phyloP scores from a whole-genome alignment of 1,284 basidiomycete genomes.

The Rhodotorula sp. region DNA sequence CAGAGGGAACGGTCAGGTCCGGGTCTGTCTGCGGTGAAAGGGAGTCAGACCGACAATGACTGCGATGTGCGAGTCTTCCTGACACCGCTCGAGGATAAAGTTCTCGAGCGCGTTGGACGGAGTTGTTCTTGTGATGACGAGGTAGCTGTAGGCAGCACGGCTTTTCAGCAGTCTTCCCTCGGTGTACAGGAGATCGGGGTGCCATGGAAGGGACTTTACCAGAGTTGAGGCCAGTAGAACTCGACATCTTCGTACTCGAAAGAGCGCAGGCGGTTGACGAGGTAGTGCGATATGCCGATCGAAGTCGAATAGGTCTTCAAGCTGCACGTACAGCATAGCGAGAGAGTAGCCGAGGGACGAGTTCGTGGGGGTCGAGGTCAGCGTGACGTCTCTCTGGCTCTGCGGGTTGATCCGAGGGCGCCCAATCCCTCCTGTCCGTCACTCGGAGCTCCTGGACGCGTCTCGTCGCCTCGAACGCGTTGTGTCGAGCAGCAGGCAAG shows the following conservation, averaged over 20 bases:
- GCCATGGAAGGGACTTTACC: slow-evolving; percentile 56
- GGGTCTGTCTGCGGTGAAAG: not conserved
- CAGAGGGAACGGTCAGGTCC: not conserved
- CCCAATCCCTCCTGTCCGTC: not conserved
- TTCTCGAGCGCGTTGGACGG: slow-evolving; percentile 85
- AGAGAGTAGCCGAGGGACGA: not conserved
- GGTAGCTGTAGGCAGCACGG: slow-evolving; percentile 61
- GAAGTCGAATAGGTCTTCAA: slow-evolving; percentile 84
- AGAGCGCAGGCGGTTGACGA: slow-evolving; percentile 75
- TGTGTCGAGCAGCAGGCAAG: not conserved
- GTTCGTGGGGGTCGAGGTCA: slow-evolving; percentile 3
- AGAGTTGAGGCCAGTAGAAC: slow-evolving; percentile 96
- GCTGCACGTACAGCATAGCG: slow-evolving; percentile 17
- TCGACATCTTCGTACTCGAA: slow-evolving; percentile 76
- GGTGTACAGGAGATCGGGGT: not conserved
- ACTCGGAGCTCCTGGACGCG: not conserved
- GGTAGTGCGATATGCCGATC: slow-evolving; percentile 93
- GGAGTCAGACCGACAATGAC: slow-evolving; percentile 67
- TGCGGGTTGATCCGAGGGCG: not conserved
- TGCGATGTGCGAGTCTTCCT: slow-evolving; percentile 86
- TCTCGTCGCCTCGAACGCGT: not conserved
- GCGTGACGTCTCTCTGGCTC: not conserved
- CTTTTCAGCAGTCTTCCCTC: not conserved
- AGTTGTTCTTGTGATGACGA: slow-evolving; percentile 84
- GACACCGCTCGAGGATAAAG: slow-evolving; percentile 80